Base-by-base conservation (phyloP, 1,284 basidiomycete genomes). In the Tremellales sp. region DNA sequence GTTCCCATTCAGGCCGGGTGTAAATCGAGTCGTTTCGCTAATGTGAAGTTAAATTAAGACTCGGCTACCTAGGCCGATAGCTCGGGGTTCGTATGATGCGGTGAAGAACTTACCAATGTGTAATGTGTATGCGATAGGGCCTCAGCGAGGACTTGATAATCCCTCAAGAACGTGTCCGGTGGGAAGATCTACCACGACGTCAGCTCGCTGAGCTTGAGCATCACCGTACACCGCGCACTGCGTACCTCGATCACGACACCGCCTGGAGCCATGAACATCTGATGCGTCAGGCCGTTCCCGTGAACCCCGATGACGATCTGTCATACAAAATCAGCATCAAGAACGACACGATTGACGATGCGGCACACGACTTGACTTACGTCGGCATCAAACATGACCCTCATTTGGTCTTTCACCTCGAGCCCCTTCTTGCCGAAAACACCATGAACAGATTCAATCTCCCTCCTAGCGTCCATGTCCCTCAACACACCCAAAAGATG, bases 241-340 rank as follows among this genome's bases (percentile, higher is more conserved):
- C 48, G 39, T 24, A 50, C 48, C 29, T 62, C 60, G n/a, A 63
- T 40, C 0, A 63, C 57, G 8, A 44, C 56, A 25, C 52, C 41
- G 4, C 49, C 51, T 3, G 60, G 56, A 37, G 50, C 52, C 57
- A 56, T 55, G 57, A 57, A 62, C 29, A 62, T 23, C 42, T 57
- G 57, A 53, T 62, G 60, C 13, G 52, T 60, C 6, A 60, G 47
- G 11, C 60, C 60, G 25, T 62, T 62, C 12, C 60, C 56, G 29
- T 55, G 59, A 21, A 58, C 57, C n/a, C 49, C 54, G 19, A 58
- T 42, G 53, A 60, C 53, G 29, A 56, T 50, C 53, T 54, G n/a
- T 36, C 21, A 21, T 31, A 31, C 10, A 31, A 31, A 15, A 31
- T 6, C 33, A 15, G 19, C 6, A 15, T 4, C 4, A 36, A 36